Percentiles rank a stretch among this genome's conserved stretches.
phyloP scores from a whole-genome alignment of 1,284 basidiomycete genomes.

The Coriolopsis trogii region DNA sequence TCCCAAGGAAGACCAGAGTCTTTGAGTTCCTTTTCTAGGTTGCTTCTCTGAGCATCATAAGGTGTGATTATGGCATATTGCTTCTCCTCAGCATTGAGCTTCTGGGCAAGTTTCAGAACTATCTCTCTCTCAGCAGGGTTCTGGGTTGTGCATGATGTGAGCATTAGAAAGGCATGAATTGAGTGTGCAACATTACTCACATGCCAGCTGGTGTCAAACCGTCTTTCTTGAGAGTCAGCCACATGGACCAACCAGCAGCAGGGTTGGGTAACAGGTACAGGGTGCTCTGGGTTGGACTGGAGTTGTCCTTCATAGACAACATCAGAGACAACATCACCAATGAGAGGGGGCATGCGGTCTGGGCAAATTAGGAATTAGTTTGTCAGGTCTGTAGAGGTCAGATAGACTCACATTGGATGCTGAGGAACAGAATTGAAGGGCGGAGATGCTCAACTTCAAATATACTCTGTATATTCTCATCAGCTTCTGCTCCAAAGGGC shows the following conservation, averaged over 20 bases:
- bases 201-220: conserved; percentile 44
- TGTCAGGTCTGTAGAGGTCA: neutral
- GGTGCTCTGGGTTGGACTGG: conserved; percentile 39
- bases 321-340: conserved; percentile 72
- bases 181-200: conserved; percentile 34
- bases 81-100: conserved; percentile 38
- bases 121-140: conserved; percentile 45
- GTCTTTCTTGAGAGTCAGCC: conserved; percentile 41
- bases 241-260: conserved; percentile 52
- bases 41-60: conserved; percentile 54
- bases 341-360: conserved; percentile 80
- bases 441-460: conserved; percentile 49
- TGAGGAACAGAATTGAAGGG: conserved; percentile 35
- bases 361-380: neutral
- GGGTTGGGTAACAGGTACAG: conserved; percentile 24
- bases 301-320: conserved; percentile 59
- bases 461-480: conserved; percentile 42
- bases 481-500: conserved; percentile 49
- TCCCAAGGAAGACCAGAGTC: conserved; percentile 41
- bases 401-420: conserved; percentile 45
- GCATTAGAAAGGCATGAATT: neutral
- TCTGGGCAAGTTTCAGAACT: conserved; percentile 46
- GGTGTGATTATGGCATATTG: conserved; percentile 55
- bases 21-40: conserved; percentile 45
- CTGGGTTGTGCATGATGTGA: too few species aligned